A percentile compares a stretch with the other conserved stretches of the same genome.
Conservation (phyloP, 2,329 filamentous ascomycete species). For the Monilinia polystroma region DNA sequence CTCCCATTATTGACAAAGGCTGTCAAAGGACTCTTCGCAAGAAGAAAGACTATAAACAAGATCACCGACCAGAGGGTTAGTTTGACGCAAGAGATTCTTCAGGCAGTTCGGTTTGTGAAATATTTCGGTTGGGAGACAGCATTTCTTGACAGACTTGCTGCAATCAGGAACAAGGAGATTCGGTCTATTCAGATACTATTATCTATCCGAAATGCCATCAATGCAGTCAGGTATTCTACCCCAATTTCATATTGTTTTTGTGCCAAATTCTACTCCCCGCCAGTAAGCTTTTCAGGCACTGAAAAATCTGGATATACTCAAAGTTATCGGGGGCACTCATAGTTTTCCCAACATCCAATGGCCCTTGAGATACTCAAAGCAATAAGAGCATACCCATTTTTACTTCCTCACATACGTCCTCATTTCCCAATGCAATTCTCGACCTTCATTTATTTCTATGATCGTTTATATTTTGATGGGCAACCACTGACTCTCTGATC, state of each 20-base stretch:
- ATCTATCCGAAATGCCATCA: conserved; percentile 65
- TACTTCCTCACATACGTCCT: not conserved
- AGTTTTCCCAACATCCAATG: too few relatives aligned
- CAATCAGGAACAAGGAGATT: conserved; percentile 76
- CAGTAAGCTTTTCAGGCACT: not conserved
- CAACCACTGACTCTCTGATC: not conserved
- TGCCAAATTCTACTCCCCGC: not conserved
- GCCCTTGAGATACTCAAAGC: too few relatives aligned
- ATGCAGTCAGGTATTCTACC: conserved; percentile 34
- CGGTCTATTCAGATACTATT: conserved; percentile 79
- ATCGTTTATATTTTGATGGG: not conserved
- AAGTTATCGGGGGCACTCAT: too few relatives aligned
- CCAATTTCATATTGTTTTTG: not conserved
- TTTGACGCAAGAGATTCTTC: conserved; percentile 87
- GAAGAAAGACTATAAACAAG: conserved; percentile 82
- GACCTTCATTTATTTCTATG: not conserved
- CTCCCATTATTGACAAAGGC: conserved; percentile 75
- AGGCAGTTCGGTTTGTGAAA: conserved; percentile 92
- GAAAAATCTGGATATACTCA: not conserved
- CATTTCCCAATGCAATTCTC: not conserved
- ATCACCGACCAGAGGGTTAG: conserved; percentile 90
- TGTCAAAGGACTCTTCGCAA: conserved; percentile 72
- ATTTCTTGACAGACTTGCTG: conserved; percentile 73
- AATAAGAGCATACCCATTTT: not conserved
- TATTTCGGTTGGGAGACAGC: conserved; percentile 94